Conservation (phyloP, 352 stramenopile species). For the Aphanomyces euteiches region DNA sequence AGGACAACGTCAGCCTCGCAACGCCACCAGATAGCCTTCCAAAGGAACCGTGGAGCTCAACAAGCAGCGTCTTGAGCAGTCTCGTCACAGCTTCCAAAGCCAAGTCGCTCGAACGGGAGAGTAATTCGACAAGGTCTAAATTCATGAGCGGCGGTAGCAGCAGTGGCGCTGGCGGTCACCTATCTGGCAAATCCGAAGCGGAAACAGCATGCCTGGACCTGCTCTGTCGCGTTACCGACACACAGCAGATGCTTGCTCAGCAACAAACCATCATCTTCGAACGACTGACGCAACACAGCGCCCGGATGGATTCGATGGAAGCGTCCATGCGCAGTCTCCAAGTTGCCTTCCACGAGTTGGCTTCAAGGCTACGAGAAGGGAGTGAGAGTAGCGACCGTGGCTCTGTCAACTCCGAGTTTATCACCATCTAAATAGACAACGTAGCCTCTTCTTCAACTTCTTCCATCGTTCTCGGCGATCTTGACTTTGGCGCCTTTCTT, state of each 20-base stretch:
- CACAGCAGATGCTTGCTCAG: conserved; percentile 58
- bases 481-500: not conserved
- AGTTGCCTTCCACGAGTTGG: not conserved
- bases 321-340: not conserved
- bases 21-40: not conserved
- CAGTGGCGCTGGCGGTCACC: conserved; percentile 34
- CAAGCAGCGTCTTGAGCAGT: conserved; percentile 3
- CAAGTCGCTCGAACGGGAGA: conserved; percentile 9
- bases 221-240: conserved; percentile 57
- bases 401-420: conserved; percentile 14
- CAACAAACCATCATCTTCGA: conserved; percentile 38
- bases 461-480: not conserved
- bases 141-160: conserved; percentile 30
- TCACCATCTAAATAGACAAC: conserved; percentile 16
- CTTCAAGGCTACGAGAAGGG: not conserved
- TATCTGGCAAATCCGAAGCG: conserved; percentile 27
- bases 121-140: no score
- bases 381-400: not conserved
- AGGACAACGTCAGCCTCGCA: conserved; percentile 14
- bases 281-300: not conserved
- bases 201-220: conserved; percentile 46
- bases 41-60: not conserved
- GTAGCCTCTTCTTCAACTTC: not conserved
- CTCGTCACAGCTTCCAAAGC: not conserved
- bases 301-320: conserved; percentile 22